Conservation (phyloP, 176 grass and related monocot genomes). For the Hordeum vulgare region MorexV3_pseudomolecules_assembly NC_058520.1:120360730-120361229, state of each 20-base stretch:
- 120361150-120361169: constrained; percentile 55
- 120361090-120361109: constrained; percentile 91
- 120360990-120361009: constrained; percentile 85
- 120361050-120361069: constrained; percentile 86
- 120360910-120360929: not conserved
- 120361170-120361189: constrained; percentile 68
- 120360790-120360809: not conserved
- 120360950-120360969: not conserved
- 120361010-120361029: constrained; percentile 99
- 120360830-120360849: constrained; percentile 26
- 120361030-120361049: constrained; percentile 89
- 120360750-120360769: not conserved
- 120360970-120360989: not conserved
- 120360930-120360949: not conserved
- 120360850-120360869: not conserved
- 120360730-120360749: constrained; percentile 7
- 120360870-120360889: constrained; percentile 29
- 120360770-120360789: not conserved
- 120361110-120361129: constrained; percentile 79
- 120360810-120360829: not conserved
- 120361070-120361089: constrained; percentile 91
- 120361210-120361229: constrained; percentile 52
- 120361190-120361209: constrained; percentile 87
- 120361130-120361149: constrained; percentile 81
- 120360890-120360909: not conserved